Evolutionary conservation across 805 yeast genomes (phyloP), one percentile per base, ranked within the genome.

Genomic region (Candida cerambycidarum): DNA sequence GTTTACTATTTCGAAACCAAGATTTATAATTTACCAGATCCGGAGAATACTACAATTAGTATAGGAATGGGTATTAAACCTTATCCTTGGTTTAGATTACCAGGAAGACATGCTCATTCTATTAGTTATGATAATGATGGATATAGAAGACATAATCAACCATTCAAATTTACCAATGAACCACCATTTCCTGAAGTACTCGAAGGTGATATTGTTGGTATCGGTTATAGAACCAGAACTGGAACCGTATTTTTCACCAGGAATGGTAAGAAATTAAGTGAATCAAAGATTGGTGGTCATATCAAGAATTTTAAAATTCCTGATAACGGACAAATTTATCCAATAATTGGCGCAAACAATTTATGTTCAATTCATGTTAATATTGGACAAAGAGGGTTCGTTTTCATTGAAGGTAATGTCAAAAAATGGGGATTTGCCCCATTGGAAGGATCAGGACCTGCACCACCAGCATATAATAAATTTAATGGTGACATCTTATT

Each of bases 391-490:
- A 73, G 81, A 44, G 97, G 97, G 2, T 89, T 79, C 64, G 97
- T 90, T 2, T 89, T 78, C 57, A 87, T 90, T 38, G 97, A 90
- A 58, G 97, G 88, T 1, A 89, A 89, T 58, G 96, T 90, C 29
- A 89, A 89, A 59, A 89, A 86, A 59, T 89, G 97, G 97, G 96
- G 96, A 5, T 83, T 85, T 55, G 96, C 95, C n/a, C 92, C 93
- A 2, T 73, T 84, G 30, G 86, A 83, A 51, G 99, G 98, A 1
- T 78, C 75, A 38, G 84, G 89, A 45, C 84, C 95, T 3, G 95
- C 98, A 4, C 96, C 98, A 2, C 99, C 99, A 1, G 83, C 93
- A 8, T 92, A 92, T 63, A 86, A 87, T 38, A 79, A 82, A 44
- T 89, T 82, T 55, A 80, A 79, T 34, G 82, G 82, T 36, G 96